Conservation (phyloP, 305 asterid genomes). For the Ilex paraguariensis region DNA sequence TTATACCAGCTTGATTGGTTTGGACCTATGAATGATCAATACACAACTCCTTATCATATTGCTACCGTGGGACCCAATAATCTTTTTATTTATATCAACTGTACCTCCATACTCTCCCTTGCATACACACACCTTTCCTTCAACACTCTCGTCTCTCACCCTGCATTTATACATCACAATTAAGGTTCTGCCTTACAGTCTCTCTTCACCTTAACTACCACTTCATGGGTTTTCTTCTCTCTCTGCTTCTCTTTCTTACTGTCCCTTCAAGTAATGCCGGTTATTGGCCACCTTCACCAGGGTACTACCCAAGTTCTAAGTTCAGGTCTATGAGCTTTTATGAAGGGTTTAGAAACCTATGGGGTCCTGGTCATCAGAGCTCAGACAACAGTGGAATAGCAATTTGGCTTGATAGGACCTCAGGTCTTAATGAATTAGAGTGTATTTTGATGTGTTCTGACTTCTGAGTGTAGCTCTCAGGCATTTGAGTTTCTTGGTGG, state of each 20-base stretch:
- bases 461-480: too few species aligned
- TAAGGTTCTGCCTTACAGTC: neutral
- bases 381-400: slow-evolving; percentile 58
- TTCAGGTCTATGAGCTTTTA: slow-evolving; percentile 62
- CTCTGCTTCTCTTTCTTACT: slow-evolving; percentile 15
- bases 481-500: too few species aligned
- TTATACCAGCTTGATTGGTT: too few species aligned
- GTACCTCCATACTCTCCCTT: slow-evolving; percentile 21
- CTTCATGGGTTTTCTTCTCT: slow-evolving; percentile 25
- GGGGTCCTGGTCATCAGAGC: slow-evolving; percentile 77
- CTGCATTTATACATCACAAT: slow-evolving; percentile 12
- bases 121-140: slow-evolving; percentile 10
- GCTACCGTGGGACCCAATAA: slow-evolving; percentile 19
- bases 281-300: slow-evolving; percentile 80
- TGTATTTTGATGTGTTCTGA: neutral
- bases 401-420: slow-evolving; percentile 77
- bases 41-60: neutral
- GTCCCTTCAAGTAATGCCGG: slow-evolving; percentile 37
- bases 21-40: too few species aligned
- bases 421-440: slow-evolving; percentile 37
- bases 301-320: slow-evolving; percentile 70
- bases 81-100: slow-evolving; percentile 27
- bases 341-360: slow-evolving; percentile 58
- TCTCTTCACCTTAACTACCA: neutral
- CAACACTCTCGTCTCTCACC: slow-evolving; percentile 23